phyloP scores from a whole-genome alignment of 2,329 filamentous ascomycete species.

The Albophoma yamanashiensis region DNA sequence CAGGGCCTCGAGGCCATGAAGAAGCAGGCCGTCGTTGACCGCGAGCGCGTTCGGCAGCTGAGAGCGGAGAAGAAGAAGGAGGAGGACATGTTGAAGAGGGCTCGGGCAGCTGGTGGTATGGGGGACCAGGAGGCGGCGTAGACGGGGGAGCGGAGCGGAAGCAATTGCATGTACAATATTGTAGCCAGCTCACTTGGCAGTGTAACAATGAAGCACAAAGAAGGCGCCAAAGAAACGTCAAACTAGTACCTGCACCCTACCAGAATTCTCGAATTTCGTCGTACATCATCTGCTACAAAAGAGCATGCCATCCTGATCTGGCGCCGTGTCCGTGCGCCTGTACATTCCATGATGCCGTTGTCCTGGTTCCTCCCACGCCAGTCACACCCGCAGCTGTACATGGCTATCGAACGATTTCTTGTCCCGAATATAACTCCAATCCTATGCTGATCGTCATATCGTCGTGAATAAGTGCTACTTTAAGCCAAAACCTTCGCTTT shows the following conservation, averaged over 20 bases:
- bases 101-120: constrained; percentile 26
- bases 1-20: constrained; percentile 43
- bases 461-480: constrained; percentile 39
- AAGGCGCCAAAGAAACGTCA: not conserved
- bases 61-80: constrained; percentile 51
- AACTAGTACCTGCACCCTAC: not conserved
- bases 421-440: not conserved
- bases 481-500: constrained; percentile 86
- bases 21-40: constrained; percentile 41
- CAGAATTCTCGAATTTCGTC: not conserved
- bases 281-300: not conserved
- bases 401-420: not conserved
- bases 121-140: constrained; percentile 20
- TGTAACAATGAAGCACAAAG: not conserved
- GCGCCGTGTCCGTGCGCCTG: not conserved
- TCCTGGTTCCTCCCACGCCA: not conserved
- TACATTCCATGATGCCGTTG: not conserved
- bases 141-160: not conserved
- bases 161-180: not conserved
- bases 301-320: not conserved
- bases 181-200: not conserved
- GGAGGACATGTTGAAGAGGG: constrained; percentile 36
- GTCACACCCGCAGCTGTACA: not conserved
- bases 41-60: constrained; percentile 38
- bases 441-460: constrained; percentile 7